Base-by-base conservation (phyloP, 331 rosid species). In the Malus hybrid region DNA sequence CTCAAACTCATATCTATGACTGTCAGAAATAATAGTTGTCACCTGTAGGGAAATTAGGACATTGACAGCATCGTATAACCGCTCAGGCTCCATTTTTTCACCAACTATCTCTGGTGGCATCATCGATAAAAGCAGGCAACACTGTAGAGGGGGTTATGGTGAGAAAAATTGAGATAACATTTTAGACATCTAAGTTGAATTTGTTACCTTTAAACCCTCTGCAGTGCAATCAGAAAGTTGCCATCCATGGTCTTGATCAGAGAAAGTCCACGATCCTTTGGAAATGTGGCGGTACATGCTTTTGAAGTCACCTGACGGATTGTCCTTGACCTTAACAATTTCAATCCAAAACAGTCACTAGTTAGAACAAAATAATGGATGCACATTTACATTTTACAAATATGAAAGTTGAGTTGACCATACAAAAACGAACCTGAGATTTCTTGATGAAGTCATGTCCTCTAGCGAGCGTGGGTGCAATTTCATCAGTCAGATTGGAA, bases 201-300 rank as follows among this genome's bases (percentile, higher is more conserved):
- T 61, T 29, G 1, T 30, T 64, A 83, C 86, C 85, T 84, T 89
- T 32, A 87, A 81, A 33, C 86, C 88, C 78, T 90, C 93, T 6
- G 86, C 88, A 0, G 93, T 88, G 82, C 91, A 88, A 26, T 90
- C 93, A 22, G 96, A 87, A 42, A 90, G 84, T 81, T 82, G 87
- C 93, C 88, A 88, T 33, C 90, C 91, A 0, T 88, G 90, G 34
- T 90, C 93, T 4, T 81, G 78, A 74, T 77, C 78, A 63, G 87
- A 81, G 78, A 90, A 85, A 19, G 91, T 79, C 96, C 91, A 90
- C 0, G 89, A 44, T 63, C 96, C 91, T 84, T 90, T 90, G 48
- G 71, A 50, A 22, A 84, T 87, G 84, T 90, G 96, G 48, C 89
- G 78, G 52, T 75, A 74, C 90, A 87, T 85, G 50, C 81, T 58